These are phyloP conservation scores for Cyberlindnera suaveolens DNA, from an alignment of 805 yeast species.

Conservation along the genomic window DNA sequence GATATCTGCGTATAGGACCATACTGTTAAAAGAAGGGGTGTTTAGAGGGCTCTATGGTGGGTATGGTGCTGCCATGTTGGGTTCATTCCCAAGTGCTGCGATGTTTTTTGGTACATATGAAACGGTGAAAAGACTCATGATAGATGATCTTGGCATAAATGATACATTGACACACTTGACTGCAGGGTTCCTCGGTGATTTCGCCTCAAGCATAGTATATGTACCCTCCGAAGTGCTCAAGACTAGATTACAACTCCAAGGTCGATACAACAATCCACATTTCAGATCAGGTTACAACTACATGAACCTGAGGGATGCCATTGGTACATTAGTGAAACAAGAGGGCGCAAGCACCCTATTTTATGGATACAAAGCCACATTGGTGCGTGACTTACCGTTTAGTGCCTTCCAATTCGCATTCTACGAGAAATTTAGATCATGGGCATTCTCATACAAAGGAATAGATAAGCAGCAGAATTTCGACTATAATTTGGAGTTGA, in stretches of 20 bases:
- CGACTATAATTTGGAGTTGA: constrained; percentile 55
- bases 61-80: constrained; percentile 84
- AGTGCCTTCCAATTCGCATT: constrained; percentile 95
- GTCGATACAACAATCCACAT: constrained; percentile 71
- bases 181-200: constrained; percentile 92
- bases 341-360: constrained; percentile 79
- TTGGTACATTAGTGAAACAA: constrained; percentile 47
- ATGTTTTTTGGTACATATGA: constrained; percentile 94
- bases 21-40: constrained; percentile 81
- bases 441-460: constrained; percentile 40
- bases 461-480: constrained; percentile 35
- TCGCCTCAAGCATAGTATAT: constrained; percentile 79
- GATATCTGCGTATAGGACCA: constrained; percentile 68
- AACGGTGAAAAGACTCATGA: constrained; percentile 62
- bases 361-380: constrained; percentile 91
- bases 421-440: constrained; percentile 73
- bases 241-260: constrained; percentile 90
- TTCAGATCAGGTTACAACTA: constrained; percentile 86
- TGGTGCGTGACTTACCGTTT: constrained; percentile 89
- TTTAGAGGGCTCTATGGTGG: constrained; percentile 87
- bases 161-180: constrained; percentile 75
- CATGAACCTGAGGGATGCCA: constrained; percentile 66
- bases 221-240: constrained; percentile 95
- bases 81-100: constrained; percentile 91
- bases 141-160: constrained; percentile 55